Evolutionary conservation across 2,329 filamentous ascomycete genomes (phyloP).

Genomic region (Ceratocystiopsis brevicomis): DNA sequence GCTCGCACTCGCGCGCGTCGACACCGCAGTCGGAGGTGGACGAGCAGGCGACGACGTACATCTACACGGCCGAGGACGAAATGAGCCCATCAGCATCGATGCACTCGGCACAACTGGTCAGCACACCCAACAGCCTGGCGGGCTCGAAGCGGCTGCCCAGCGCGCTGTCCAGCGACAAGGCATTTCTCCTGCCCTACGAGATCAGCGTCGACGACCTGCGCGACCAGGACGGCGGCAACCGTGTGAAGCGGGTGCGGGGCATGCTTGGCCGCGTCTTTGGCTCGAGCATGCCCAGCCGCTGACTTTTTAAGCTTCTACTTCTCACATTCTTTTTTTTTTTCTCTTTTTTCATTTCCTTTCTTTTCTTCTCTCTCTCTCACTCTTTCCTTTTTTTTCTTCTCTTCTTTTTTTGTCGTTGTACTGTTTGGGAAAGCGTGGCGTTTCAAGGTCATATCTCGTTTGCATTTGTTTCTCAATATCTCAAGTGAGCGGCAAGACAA

Average conservation of each 20-base stretch:
- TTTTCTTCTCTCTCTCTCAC: background rate
- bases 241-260: slow-evolving; percentile 26
- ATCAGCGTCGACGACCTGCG: slow-evolving; percentile 33
- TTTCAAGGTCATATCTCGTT: background rate
- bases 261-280: slow-evolving; percentile 35
- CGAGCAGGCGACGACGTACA: slow-evolving; percentile 23
- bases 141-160: slow-evolving; percentile 6
- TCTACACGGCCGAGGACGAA: slow-evolving; percentile 22
- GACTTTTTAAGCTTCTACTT: background rate
- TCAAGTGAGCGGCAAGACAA: no score
- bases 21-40: slow-evolving; percentile 24
- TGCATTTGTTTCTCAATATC: background rate
- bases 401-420: background rate
- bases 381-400: background rate
- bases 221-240: slow-evolving; percentile 29
- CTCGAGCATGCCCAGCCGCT: slow-evolving; percentile 21
- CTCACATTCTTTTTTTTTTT: background rate
- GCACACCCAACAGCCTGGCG: slow-evolving; percentile 9
- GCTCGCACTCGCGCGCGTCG: slow-evolving; percentile 26
- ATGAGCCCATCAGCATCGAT: slow-evolving; percentile 17
- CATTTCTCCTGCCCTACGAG: slow-evolving; percentile 31
- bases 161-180: slow-evolving; percentile 4
- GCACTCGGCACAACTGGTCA: slow-evolving; percentile 21
- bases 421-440: background rate
- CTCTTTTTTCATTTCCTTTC: background rate